Percentiles rank a stretch among this genome's conserved stretches.
phyloP scores from a whole-genome alignment of 768 basidiomycete species.

The Rhodosporidiobolus odoratus region DNA sequence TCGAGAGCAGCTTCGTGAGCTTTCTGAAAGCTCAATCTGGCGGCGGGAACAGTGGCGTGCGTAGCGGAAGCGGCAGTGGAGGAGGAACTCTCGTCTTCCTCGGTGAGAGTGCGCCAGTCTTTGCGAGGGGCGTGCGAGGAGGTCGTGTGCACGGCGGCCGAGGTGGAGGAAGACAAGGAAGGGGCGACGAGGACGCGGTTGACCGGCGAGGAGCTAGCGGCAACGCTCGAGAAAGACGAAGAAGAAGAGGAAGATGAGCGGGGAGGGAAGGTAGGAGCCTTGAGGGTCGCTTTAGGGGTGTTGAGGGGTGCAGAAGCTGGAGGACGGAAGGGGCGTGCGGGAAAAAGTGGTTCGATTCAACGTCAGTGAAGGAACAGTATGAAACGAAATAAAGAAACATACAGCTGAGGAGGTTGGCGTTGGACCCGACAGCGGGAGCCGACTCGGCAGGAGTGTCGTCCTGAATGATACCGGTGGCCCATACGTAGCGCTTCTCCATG shows the following conservation, averaged over 20 bases:
- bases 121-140: no score
- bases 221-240: not conserved
- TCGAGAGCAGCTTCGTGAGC: not conserved
- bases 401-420: constrained; percentile 5
- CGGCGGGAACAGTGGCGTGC: not conserved
- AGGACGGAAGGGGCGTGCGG: not conserved
- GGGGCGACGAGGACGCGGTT: not conserved
- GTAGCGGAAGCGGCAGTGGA: not conserved
- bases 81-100: not conserved
- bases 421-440: not conserved
- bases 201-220: not conserved
- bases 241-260: not conserved
- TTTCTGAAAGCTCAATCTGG: not conserved
- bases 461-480: constrained; percentile 3
- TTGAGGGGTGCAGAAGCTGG: not conserved
- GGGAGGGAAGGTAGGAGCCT: not conserved
- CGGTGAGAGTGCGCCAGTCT: no score
- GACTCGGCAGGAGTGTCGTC: constrained; percentile 13
- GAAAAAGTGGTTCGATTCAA: no score
- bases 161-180: not conserved
- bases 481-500: constrained; percentile 20
- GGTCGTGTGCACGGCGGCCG: no score
- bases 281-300: not conserved
- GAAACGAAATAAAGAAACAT: not conserved
- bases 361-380: not conserved